A percentile compares a stretch with the other conserved stretches of the same genome.
Conservation (phyloP, 176 grass and related monocot genomes). For the Raddia guianensis region DNA sequence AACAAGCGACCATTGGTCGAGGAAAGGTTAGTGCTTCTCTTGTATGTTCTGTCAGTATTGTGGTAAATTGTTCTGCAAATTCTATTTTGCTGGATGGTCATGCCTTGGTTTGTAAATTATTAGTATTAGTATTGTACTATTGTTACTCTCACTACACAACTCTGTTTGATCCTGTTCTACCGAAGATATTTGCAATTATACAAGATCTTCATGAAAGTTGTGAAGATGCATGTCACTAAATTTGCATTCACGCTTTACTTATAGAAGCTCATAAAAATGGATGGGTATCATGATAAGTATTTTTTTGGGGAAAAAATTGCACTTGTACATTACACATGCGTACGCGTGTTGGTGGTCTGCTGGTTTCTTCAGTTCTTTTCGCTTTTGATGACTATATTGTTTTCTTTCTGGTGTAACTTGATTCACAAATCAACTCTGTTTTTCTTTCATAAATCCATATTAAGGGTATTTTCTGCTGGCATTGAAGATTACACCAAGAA, state of each 20-base stretch:
- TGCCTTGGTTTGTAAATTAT: background rate
- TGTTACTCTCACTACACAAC: background rate
- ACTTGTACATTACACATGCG: background rate
- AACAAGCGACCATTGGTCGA: conserved; percentile 74
- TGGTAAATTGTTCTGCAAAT: background rate
- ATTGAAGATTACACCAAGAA: background rate
- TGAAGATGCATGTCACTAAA: background rate
- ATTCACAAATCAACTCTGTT: background rate
- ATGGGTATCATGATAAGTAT: background rate
- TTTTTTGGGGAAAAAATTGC: background rate
- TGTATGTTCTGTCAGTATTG: background rate
- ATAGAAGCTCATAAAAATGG: background rate
- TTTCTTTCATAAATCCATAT: background rate
- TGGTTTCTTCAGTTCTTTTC: background rate
- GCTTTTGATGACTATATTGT: background rate
- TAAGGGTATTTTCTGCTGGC: background rate
- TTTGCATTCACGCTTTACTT: background rate
- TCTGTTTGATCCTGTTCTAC: background rate
- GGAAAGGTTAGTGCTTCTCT: conserved; percentile 68
- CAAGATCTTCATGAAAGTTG: background rate
- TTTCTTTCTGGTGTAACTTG: background rate
- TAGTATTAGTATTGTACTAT: background rate
- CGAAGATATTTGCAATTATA: conserved; percentile 6
- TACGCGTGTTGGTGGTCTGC: background rate
- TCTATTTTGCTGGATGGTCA: background rate